Percentiles rank a stretch among this genome's conserved stretches.
Evolutionary conservation across 108 stramenopile species (phyloP).

Genomic region (Seminavis robusta): DNA sequence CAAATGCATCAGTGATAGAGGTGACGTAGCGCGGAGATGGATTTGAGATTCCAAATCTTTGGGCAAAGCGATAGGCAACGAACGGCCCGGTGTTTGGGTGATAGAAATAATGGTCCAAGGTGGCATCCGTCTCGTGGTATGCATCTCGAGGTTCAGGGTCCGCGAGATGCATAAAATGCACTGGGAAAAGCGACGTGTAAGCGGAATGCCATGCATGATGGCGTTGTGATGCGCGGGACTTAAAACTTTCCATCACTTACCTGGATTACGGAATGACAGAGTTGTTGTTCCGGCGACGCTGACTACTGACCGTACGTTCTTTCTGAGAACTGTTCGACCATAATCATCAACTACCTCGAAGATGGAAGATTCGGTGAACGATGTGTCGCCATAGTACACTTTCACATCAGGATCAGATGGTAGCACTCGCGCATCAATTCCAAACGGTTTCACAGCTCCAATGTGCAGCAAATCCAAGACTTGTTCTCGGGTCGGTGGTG

Average conservation of each 20-base stretch:
- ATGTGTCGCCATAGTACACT: no score
- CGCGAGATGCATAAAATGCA: conserved; percentile 21
- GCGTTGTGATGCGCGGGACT: no score
- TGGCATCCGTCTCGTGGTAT: conserved; percentile 29
- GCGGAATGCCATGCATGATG: no score
- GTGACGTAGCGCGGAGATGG: conserved; percentile 46
- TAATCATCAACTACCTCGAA: conserved; percentile 12
- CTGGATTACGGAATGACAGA: conserved; percentile 7
- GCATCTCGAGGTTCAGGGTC: conserved; percentile 34
- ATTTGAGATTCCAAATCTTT: conserved; percentile 50
- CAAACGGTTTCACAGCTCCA: conserved; percentile 35
- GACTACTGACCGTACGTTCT: conserved; percentile 20
- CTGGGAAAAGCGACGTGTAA: no score
- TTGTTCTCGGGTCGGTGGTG: conserved; percentile 27
- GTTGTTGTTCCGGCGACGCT: not conserved
- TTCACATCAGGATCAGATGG: no score
- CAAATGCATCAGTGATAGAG: conserved; percentile 41
- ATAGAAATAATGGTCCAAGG: conserved; percentile 30
- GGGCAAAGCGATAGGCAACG: conserved; percentile 38
- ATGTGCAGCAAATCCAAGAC: conserved; percentile 26
- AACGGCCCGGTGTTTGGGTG: conserved; percentile 60
- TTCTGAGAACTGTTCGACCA: conserved; percentile 8
- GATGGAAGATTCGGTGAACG: no score
- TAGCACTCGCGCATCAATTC: no score
- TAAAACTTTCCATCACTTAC: no score